These are phyloP conservation scores for Rauvolfia tetraphylla DNA, from an alignment of 257 asterid species.

Conservation along the genomic window DNA sequence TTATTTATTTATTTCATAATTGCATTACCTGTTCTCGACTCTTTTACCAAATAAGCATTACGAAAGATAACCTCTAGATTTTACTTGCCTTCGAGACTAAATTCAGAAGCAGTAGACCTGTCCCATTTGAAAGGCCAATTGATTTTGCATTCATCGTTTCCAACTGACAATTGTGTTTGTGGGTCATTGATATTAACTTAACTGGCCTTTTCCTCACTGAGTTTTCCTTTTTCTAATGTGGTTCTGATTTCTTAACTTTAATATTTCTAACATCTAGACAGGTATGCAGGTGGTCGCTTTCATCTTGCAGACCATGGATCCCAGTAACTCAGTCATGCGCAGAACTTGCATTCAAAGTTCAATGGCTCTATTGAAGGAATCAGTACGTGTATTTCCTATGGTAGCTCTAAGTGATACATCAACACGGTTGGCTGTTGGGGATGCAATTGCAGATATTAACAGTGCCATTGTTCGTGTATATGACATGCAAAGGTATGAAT, in stretches of 20 bases:
- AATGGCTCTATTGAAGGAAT: constrained; percentile 71
- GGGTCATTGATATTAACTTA: background rate
- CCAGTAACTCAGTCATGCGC: constrained; percentile 84
- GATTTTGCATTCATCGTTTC: background rate
- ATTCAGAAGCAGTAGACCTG: background rate
- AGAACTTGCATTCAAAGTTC: constrained; percentile 70
- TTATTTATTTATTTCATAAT: background rate
- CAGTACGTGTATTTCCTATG: constrained; percentile 87
- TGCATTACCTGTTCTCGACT: background rate
- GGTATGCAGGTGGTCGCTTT: constrained; percentile 89
- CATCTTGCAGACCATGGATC: constrained; percentile 94
- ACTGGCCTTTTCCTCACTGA: background rate
- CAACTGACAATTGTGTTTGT: background rate
- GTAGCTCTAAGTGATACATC: constrained; percentile 64
- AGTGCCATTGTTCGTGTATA: constrained; percentile 70
- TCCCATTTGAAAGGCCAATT: background rate
- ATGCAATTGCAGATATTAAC: constrained; percentile 74
- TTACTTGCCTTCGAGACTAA: background rate
- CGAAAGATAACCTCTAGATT: background rate
- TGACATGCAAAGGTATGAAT: constrained; percentile 84
- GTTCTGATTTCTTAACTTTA: constrained; percentile 13
- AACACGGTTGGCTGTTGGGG: constrained; percentile 92
- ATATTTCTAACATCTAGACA: constrained; percentile 73
- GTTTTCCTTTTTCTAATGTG: background rate
- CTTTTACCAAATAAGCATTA: background rate